Percentiles rank a stretch among this genome's conserved stretches.
phyloP scores from a whole-genome alignment of 192 early-diverging fungal species.

The Linnemannia schmuckeri region DNA sequence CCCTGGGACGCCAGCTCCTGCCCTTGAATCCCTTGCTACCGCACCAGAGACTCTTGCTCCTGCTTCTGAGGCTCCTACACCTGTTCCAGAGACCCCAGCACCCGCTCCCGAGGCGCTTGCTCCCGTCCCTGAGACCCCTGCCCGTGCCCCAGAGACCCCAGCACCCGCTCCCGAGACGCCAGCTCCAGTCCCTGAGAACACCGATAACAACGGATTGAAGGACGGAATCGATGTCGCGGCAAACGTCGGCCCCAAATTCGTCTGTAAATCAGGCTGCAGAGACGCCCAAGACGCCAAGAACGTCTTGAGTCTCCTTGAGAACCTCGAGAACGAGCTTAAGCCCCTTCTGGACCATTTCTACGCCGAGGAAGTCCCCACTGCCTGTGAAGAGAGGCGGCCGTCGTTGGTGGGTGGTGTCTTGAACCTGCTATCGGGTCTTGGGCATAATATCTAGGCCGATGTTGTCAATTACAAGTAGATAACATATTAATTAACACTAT shows the following conservation, averaged over 20 bases:
- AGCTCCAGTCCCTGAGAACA: constrained; percentile 18
- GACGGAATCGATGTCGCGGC: constrained; percentile 12
- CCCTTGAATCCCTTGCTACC: too few species aligned
- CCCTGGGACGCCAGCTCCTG: too few species aligned
- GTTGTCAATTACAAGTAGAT: neutral
- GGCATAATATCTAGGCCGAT: neutral
- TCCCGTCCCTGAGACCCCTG: neutral
- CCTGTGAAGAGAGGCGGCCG: constrained; percentile 4
- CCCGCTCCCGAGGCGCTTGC: neutral
- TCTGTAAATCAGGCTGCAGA: constrained; percentile 53
- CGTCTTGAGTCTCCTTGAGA: constrained; percentile 24
- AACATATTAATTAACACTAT: neutral
- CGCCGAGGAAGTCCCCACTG: constrained; percentile 27
- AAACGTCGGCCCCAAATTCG: constrained; percentile 24
- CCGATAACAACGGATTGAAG: neutral
- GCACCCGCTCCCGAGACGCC: neutral
- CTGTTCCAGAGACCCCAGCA: neutral
- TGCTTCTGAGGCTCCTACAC: too few species aligned
- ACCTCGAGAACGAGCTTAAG: constrained; percentile 29
- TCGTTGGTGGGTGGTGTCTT: constrained; percentile 8
- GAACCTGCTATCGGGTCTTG: constrained; percentile 1
- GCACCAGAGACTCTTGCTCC: too few species aligned
- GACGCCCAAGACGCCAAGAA: constrained; percentile 22
- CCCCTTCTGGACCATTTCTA: constrained; percentile 28
- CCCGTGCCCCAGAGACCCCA: neutral